Evolutionary conservation across 257 asterid species (phyloP), one percentile per base, ranked within the genome.

Genomic region (Nicotiana knightiana): DNA sequence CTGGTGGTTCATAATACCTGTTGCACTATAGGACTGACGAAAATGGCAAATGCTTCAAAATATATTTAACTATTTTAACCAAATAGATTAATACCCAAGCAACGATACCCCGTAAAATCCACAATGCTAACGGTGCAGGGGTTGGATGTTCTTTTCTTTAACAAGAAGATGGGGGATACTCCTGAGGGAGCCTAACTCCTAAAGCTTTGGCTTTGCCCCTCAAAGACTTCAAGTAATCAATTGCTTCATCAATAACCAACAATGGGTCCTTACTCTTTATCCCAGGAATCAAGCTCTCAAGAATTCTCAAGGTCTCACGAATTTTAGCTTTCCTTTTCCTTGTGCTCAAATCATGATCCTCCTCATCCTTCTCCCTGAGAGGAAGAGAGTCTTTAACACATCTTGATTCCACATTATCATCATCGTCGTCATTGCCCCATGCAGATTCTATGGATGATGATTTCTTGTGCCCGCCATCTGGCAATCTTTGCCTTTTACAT

Each of bases 191-290:
- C 76, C 83, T 43, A 64, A 86, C 83, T 62, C 90, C 90, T 61
- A 86, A 85, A 46, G 85, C 83, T 87, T 90, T 86, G 2, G 93
- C 97, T 82, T 91, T 91, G 9, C 67, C 81, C 88, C 83, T 94
- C 94, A 93, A 88, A 2, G 87, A 76, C 76, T 90, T 87, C 87
- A 94, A 88, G 90, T 91, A 91, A 21, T 55, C 82, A 18, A 94
- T 92, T 9, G 97, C 93, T 35, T 89, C 84, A 75, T 94, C 98
- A 39, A 94, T 90, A 81, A 93, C 83, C 87, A 92, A 86, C 65
- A 90, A 67, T 6, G 97, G 94, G 76, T 94, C 90, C 21, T 88
- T 85, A 82, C 82, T 86, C 68, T 87, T 84, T 51, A 82, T 48
- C 54, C 94, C 94, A 0, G 97, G 95, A 66, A 93, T 83, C 55